A percentile compares a stretch with the other conserved stretches of the same genome.
These are phyloP conservation scores for Flaveria linearis DNA, from an alignment of 129 eudicot species.

Conservation along the genomic window DNA sequence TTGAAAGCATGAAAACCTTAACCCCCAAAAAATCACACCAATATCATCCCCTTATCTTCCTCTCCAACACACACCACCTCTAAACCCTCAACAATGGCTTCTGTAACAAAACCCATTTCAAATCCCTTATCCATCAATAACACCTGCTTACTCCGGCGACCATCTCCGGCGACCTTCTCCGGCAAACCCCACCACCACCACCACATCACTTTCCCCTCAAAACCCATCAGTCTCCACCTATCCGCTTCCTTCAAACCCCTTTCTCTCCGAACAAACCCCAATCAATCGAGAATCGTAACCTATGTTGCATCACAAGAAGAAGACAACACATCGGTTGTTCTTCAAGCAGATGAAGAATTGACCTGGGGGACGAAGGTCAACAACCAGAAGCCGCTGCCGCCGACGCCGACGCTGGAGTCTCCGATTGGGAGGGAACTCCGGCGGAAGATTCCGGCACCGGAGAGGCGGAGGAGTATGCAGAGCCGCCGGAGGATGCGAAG, in stretches of 20 bases:
- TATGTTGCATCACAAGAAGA: slow-evolving; percentile 51
- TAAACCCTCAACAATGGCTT: too few relatives aligned
- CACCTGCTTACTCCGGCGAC: slow-evolving; percentile 30
- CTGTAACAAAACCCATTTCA: not conserved
- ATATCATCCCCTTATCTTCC: too few relatives aligned
- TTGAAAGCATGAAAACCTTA: too few relatives aligned
- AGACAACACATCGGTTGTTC: slow-evolving; percentile 50
- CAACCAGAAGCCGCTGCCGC: slow-evolving; percentile 6
- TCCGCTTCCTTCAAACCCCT: slow-evolving; percentile 40
- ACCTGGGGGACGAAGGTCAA: slow-evolving; percentile 29
- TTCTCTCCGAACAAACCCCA: slow-evolving; percentile 34
- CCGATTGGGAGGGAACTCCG: slow-evolving; percentile 7
- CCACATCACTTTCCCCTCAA: slow-evolving; percentile 39
- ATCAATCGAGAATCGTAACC: slow-evolving; percentile 22
- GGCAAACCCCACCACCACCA: slow-evolving; percentile 17
- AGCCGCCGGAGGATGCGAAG: slow-evolving; percentile 77
- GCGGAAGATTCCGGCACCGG: not conserved
- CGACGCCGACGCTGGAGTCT: slow-evolving; percentile 4
- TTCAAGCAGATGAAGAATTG: slow-evolving; percentile 43
- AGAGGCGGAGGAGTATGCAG: slow-evolving; percentile 30
- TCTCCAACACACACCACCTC: too few relatives aligned
- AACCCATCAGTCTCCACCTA: slow-evolving; percentile 44
- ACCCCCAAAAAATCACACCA: too few relatives aligned
- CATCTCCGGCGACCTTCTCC: slow-evolving; percentile 38
- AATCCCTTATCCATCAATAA: slow-evolving; percentile 17